A percentile compares a stretch with the other conserved stretches of the same genome.
Evolutionary conservation across 148 eudicot species (phyloP).

Genomic region (Pouteria glomerata): DNA sequence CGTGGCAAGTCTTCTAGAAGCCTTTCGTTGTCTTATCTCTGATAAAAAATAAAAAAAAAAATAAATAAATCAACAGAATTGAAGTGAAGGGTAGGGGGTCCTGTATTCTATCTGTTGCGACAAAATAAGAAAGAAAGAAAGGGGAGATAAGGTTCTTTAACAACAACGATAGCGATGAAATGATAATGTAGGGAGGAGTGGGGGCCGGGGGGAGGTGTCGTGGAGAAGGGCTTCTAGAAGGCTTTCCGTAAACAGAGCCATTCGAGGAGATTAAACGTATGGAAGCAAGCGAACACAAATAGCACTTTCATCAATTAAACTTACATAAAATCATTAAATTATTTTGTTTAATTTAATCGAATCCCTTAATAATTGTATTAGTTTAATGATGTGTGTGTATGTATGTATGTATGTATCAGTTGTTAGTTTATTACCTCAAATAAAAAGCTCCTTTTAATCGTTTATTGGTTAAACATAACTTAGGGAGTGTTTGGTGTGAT

Average conservation of each 20-base stretch:
- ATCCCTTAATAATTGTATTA: background rate
- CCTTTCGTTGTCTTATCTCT: background rate
- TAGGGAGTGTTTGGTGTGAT: too few relatives aligned
- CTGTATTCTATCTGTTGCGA: too few relatives aligned
- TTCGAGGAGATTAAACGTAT: background rate
- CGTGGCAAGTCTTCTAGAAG: conserved; percentile 7
- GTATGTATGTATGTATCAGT: too few relatives aligned
- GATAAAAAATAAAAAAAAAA: too few relatives aligned
- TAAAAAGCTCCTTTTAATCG: background rate
- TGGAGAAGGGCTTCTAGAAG: background rate
- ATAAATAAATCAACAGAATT: too few relatives aligned
- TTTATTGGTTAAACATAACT: background rate
- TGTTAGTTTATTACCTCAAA: background rate
- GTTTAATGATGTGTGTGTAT: background rate
- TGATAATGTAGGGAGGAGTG: too few relatives aligned
- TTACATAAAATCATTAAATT: background rate
- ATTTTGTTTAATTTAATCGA: background rate
- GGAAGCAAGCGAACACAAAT: too few relatives aligned
- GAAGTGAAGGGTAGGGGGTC: too few relatives aligned
- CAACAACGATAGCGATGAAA: too few relatives aligned
- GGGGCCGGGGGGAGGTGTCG: too few relatives aligned
- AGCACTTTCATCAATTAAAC: background rate
- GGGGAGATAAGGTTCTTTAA: background rate
- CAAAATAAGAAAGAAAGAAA: background rate
- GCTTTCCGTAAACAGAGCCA: background rate